Evolutionary conservation across 495 filamentous ascomycete genomes (phyloP).

Genomic region (Trichoderma asperelloides): DNA sequence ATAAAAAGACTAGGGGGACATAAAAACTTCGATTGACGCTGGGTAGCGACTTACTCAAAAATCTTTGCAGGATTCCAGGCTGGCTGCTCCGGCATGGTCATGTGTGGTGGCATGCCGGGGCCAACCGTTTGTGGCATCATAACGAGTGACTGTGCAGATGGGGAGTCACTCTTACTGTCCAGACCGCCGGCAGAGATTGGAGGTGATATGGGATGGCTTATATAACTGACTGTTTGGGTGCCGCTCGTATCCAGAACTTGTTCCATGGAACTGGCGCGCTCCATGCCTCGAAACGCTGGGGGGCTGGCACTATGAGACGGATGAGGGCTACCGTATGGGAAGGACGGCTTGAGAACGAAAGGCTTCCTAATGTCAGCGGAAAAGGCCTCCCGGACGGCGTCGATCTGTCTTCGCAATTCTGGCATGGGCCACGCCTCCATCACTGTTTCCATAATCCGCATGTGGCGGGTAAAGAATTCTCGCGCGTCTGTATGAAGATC

Average conservation of each 20-base stretch:
- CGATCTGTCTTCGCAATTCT: conserved; percentile 85
- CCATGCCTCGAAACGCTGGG: conserved; percentile 38
- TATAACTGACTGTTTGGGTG: conserved; percentile 52
- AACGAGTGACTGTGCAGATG: conserved; percentile 65
- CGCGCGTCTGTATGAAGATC: conserved; percentile 76
- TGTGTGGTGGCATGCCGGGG: conserved; percentile 34
- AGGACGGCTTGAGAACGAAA: conserved; percentile 80
- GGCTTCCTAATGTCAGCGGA: conserved; percentile 78
- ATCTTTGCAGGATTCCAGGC: conserved; percentile 89
- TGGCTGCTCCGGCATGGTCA: conserved; percentile 57
- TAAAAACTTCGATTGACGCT: no score
- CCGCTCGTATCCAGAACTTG: conserved; percentile 6
- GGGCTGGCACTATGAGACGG: conserved; percentile 52
- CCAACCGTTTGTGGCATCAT: conserved; percentile 59
- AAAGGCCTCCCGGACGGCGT: conserved; percentile 85
- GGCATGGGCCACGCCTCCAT: conserved; percentile 81
- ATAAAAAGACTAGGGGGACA: no score
- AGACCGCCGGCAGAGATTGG: conserved; percentile 68
- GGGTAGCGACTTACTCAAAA: conserved; percentile 66
- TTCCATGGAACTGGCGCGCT: conserved; percentile 31
- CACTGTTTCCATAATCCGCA: conserved; percentile 88
- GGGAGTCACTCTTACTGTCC: conserved; percentile 74
- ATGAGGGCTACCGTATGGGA: conserved; percentile 79
- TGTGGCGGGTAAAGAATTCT: conserved; percentile 88
- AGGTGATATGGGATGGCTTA: conserved; percentile 68